Base-by-base conservation (phyloP, 257 asterid genomes). In the Leptodermis oblonga region DNA sequence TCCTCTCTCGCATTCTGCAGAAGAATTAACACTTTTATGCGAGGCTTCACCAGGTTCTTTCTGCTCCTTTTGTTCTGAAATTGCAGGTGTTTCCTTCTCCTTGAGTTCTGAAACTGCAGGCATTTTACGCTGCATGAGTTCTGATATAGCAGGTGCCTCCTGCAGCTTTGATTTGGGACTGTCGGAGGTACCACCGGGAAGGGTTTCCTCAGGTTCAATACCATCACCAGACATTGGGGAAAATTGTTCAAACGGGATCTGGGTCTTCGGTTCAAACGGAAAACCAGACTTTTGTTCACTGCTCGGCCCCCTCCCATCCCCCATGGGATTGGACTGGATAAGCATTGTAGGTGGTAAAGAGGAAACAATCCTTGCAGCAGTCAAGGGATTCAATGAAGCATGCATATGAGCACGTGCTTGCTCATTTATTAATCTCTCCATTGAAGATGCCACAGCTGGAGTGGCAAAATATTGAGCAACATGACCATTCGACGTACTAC, bases 341-440 rank as follows among this genome's bases (percentile, higher is more conserved):
- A 34, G 74, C 52, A 67, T 37, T 58, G 76, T 10, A 25, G 63
- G 52, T 49, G 71, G 78, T 77, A 61, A 46, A 61, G 78, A 52
- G 72, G 77, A 59, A 42, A 66, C 61, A 70, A 70, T 68, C n/a
- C 67, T 71, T 41, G 68, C 45, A 20, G 88, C 46, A 52, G 67
- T 68, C 62, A 74, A 69, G 75, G 78, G 67, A 56, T 83, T 81
- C 63, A 67, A 51, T 49, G 68, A 76, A 37, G 85, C 60, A 71
- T 71, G 73, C 42, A 66, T 76, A 62, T 65, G 79, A 65, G 87
- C 64, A 45, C 65, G 77, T 62, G 59, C 70, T 70, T 70, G 73
- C 53, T 82, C 93, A 63, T 78, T 73, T 69, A 64, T 81, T 73
- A 83, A 54, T 62, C 78, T 82, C 81, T 65, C 81, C 59, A 79